phyloP scores from a whole-genome alignment of 2,329 filamentous ascomycete species.

The Dissoconium aciculare region DNA sequence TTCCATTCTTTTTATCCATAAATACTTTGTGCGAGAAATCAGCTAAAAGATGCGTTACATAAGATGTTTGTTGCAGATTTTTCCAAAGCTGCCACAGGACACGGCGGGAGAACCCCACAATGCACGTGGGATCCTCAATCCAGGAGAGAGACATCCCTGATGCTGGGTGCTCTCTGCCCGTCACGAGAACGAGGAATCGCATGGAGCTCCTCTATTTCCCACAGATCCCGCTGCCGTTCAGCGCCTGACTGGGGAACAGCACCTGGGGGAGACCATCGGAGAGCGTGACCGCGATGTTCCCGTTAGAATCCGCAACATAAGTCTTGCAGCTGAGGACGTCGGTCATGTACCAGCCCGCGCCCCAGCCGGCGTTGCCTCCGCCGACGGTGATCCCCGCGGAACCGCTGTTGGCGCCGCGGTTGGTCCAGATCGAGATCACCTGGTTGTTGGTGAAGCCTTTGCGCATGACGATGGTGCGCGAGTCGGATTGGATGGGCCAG shows the following conservation, averaged over 20 bases:
- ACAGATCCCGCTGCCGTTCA: slow-evolving; percentile 12
- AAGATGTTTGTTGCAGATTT: too few species aligned
- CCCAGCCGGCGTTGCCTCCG: slow-evolving; percentile 14
- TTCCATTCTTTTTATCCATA: too few species aligned
- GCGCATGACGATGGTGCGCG: slow-evolving; percentile 29
- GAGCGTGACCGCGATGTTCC: slow-evolving; percentile 23
- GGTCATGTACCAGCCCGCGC: slow-evolving; percentile 10
- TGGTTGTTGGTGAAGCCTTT: slow-evolving; percentile 27
- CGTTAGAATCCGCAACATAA: slow-evolving; percentile 29
- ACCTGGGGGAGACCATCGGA: slow-evolving; percentile 7
- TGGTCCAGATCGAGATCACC: slow-evolving; percentile 23
- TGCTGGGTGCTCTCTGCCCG: too few species aligned
- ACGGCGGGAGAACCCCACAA: too few species aligned
- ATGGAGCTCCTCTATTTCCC: slow-evolving; percentile 6
- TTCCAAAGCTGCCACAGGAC: too few species aligned
- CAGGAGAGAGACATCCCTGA: too few species aligned
- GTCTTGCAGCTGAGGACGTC: slow-evolving; percentile 34
- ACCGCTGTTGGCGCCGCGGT: slow-evolving; percentile 12
- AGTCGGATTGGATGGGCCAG: slow-evolving; percentile 25
- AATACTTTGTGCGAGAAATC: too few species aligned
- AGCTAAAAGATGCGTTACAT: too few species aligned
- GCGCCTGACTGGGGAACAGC: slow-evolving; percentile 8
- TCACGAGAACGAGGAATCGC: background rate
- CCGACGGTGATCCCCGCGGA: slow-evolving; percentile 20
- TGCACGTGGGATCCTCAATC: too few species aligned